phyloP scores from a whole-genome alignment of 371 early-diverging fungal genomes.

The Lichtheimia ornata region DNA sequence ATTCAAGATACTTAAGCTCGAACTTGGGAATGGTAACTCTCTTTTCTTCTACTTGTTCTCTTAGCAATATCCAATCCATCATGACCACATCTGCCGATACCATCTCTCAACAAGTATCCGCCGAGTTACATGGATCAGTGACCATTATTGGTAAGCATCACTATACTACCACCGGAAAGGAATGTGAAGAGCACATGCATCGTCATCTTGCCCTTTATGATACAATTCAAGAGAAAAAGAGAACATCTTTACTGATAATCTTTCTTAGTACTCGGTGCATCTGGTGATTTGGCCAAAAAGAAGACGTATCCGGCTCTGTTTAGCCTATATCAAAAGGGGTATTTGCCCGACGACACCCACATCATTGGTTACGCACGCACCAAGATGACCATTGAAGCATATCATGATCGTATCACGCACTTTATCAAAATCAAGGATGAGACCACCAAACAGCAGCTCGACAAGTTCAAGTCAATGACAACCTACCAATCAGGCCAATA shows the following conservation, averaged over 20 bases:
- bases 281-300: slow-evolving; percentile 94
- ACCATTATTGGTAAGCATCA: slow-evolving; percentile 54
- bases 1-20: too few relatives aligned
- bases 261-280: slow-evolving; percentile 78
- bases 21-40: not conserved
- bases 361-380: slow-evolving; percentile 97
- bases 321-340: slow-evolving; percentile 73
- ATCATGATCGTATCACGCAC: slow-evolving; percentile 77
- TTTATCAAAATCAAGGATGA: slow-evolving; percentile 62
- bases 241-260: not conserved
- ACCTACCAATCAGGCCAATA: slow-evolving; percentile 92
- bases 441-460: slow-evolving; percentile 32
- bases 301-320: slow-evolving; percentile 98
- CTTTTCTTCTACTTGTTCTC: slow-evolving; percentile 16
- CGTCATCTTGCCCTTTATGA: too few relatives aligned
- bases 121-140: slow-evolving; percentile 43
- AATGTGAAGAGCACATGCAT: too few relatives aligned
- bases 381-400: slow-evolving; percentile 78
- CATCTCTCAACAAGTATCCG: slow-evolving; percentile 39
- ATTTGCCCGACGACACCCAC: slow-evolving; percentile 71
- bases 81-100: slow-evolving; percentile 31
- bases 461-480: slow-evolving; percentile 75
- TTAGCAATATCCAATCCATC: not conserved
- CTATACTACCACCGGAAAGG: not conserved
- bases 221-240: not conserved